Conservation (phyloP, 2,329 filamentous ascomycete species). For the Neonectria magnoliae region DNA sequence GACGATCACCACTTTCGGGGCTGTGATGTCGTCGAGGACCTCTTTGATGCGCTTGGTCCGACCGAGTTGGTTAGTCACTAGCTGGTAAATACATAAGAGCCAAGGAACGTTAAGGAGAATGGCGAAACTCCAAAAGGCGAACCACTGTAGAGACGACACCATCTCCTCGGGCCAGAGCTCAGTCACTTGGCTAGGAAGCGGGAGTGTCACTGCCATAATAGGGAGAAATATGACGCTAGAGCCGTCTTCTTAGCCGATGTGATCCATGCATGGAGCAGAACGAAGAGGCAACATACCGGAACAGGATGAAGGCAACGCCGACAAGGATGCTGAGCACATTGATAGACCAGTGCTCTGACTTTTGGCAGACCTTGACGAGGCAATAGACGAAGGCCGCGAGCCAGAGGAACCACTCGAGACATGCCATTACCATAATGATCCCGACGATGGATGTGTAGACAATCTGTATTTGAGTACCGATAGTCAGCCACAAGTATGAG, state of each 20-base stretch:
- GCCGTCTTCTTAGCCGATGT: neutral
- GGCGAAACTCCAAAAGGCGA: conserved; percentile 94
- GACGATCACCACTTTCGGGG: conserved; percentile 93
- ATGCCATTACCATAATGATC: conserved; percentile 81
- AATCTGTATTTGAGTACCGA: conserved; percentile 65
- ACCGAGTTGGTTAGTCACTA: conserved; percentile 88
- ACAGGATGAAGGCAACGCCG: conserved; percentile 74
- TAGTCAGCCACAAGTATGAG: conserved; percentile 1
- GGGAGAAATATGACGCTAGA: conserved; percentile 84
- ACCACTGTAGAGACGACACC: conserved; percentile 85
- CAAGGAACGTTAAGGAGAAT: conserved; percentile 87
- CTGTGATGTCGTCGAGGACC: conserved; percentile 82
- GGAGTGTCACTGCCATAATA: conserved; percentile 92
- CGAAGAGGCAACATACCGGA: conserved; percentile 67
- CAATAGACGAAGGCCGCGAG: conserved; percentile 94
- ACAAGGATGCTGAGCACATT: conserved; percentile 80
- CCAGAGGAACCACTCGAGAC: conserved; percentile 95
- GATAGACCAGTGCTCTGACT: conserved; percentile 89
- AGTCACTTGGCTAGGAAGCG: conserved; percentile 77
- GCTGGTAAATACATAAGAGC: conserved; percentile 91
- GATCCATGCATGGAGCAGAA: no score
- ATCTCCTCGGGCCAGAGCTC: conserved; percentile 75
- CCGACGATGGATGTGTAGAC: conserved; percentile 86
- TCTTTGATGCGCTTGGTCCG: conserved; percentile 84
- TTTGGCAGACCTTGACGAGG: conserved; percentile 84